Percentiles rank a stretch among this genome's conserved stretches.
These are phyloP conservation scores for Pseudodiploospora longispora DNA, from an alignment of 2,329 filamentous ascomycete species.

Conservation along the genomic window DNA sequence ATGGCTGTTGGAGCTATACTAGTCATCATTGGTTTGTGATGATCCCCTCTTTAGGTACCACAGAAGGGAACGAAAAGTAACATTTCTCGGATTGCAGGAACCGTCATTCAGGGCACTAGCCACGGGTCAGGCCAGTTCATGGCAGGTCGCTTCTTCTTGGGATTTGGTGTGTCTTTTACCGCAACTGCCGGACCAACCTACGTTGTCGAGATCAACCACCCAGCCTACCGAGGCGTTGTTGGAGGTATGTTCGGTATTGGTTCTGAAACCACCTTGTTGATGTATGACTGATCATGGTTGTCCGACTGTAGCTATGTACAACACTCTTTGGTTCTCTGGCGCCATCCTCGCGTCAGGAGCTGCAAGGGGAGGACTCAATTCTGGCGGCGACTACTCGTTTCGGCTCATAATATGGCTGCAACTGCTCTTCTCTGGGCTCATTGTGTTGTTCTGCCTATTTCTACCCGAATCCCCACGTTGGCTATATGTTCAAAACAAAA, in stretches of 20 bases:
- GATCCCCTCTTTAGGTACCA: slow-evolving; percentile 14
- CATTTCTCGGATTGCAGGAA: slow-evolving; percentile 20
- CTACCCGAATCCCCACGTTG: slow-evolving; percentile 36
- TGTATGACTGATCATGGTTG: background rate
- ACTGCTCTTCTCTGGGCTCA: slow-evolving; percentile 32
- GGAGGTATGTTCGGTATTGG: slow-evolving; percentile 16
- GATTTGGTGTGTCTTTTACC: slow-evolving; percentile 39
- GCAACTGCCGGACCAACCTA: slow-evolving; percentile 21
- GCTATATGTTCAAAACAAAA: slow-evolving; percentile 31
- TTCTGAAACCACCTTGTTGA: background rate
- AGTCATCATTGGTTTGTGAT: slow-evolving; percentile 30
- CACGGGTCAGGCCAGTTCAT: slow-evolving; percentile 34
- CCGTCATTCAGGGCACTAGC: slow-evolving; percentile 37
- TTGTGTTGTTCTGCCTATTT: slow-evolving; percentile 26
- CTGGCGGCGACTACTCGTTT: slow-evolving; percentile 30
- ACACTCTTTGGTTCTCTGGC: slow-evolving; percentile 37
- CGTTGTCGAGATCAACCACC: slow-evolving; percentile 39
- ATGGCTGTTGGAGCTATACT: slow-evolving; percentile 37
- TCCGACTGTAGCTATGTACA: slow-evolving; percentile 23
- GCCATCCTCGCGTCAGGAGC: slow-evolving; percentile 43
- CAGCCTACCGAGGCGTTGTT: slow-evolving; percentile 36
- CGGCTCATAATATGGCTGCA: slow-evolving; percentile 36
- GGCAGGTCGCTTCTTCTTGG: slow-evolving; percentile 53
- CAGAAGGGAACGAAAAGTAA: background rate
- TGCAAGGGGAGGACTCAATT: slow-evolving; percentile 34